phyloP scores from a whole-genome alignment of 495 filamentous ascomycete genomes.

The Clavariopsis aquatica region DNA sequence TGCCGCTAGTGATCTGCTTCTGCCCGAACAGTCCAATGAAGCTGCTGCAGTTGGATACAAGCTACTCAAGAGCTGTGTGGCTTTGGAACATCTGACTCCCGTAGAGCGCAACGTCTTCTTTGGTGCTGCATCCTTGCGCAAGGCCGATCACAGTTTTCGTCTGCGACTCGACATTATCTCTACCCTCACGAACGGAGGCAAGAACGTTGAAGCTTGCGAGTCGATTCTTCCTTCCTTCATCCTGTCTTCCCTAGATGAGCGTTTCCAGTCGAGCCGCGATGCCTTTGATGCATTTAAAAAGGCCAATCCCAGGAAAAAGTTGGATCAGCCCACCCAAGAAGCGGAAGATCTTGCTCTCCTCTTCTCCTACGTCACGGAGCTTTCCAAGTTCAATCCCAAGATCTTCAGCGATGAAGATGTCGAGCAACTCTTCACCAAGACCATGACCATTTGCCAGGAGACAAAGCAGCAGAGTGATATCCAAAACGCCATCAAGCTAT shows the following conservation, averaged over 20 bases:
- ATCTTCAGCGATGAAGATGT: constrained; percentile 69
- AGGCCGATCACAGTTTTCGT: constrained; percentile 60
- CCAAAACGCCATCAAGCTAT: constrained; percentile 69
- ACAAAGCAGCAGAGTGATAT: constrained; percentile 75
- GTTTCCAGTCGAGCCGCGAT: constrained; percentile 56
- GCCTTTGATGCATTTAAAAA: constrained; percentile 47
- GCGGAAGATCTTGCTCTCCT: constrained; percentile 68
- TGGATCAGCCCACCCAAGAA: constrained; percentile 56
- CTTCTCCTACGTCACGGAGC: constrained; percentile 72
- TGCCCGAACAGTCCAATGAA: constrained; percentile 54
- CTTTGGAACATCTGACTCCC: constrained; percentile 59
- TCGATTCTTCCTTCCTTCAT: constrained; percentile 61
- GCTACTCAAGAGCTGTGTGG: constrained; percentile 65
- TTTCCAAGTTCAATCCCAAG: constrained; percentile 82
- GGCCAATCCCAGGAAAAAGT: constrained; percentile 34
- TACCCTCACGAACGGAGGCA: constrained; percentile 63
- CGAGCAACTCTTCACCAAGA: constrained; percentile 62
- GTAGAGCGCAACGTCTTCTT: constrained; percentile 68
- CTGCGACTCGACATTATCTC: constrained; percentile 63
- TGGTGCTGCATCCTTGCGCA: constrained; percentile 55
- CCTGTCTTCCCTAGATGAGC: constrained; percentile 57
- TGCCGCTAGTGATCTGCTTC: constrained; percentile 64
- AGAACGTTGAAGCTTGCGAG: constrained; percentile 65
- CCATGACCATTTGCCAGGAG: constrained; percentile 72
- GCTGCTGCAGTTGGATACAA: constrained; percentile 61